A percentile compares a stretch with the other conserved stretches of the same genome.
Conservation (phyloP, 2,329 filamentous ascomycete species). For the Beauveria medogensis region DNA sequence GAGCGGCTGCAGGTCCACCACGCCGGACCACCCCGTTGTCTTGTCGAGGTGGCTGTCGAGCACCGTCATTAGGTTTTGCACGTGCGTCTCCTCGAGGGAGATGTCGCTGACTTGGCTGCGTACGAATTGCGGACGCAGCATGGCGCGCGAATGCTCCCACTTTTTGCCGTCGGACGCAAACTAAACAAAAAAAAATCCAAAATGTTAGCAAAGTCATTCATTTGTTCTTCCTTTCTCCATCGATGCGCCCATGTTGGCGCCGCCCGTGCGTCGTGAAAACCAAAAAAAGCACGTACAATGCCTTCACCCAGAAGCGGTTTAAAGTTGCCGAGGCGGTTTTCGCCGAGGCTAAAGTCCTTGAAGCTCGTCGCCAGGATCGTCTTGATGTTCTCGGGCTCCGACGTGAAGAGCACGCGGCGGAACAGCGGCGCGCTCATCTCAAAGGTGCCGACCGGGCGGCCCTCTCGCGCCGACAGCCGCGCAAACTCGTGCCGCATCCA, state of each 20-base stretch:
- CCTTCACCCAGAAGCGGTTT: constrained; percentile 36
- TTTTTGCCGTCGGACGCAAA: constrained; percentile 28
- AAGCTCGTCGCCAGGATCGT: constrained; percentile 20
- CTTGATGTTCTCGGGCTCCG: constrained; percentile 22
- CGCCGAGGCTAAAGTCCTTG: constrained; percentile 20
- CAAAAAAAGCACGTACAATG: constrained; percentile 18
- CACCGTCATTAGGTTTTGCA: constrained; percentile 25
- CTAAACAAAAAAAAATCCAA: constrained; percentile 6
- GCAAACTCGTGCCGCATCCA: constrained; percentile 7
- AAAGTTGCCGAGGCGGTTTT: constrained; percentile 19
- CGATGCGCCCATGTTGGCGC: not conserved
- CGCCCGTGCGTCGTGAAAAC: not conserved
- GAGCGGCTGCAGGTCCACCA: constrained; percentile 36
- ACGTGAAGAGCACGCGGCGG: constrained; percentile 15
- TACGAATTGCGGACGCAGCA: constrained; percentile 33
- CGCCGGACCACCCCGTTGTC: constrained; percentile 21
- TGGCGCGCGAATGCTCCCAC: constrained; percentile 29
- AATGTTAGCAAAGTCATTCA: not conserved
- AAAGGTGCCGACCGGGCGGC: constrained; percentile 16
- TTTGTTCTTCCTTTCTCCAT: not conserved
- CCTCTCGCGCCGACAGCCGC: constrained; percentile 3
- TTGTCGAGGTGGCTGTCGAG: constrained; percentile 21
- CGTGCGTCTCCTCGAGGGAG: constrained; percentile 29
- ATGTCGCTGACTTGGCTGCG: constrained; percentile 36
- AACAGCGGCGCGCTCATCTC: constrained; percentile 15